Percentiles rank a stretch among this genome's conserved stretches.
These are phyloP conservation scores for Microbotryomycetes sp. DNA, from an alignment of 1,284 basidiomycete genomes.

Conservation along the genomic window DNA sequence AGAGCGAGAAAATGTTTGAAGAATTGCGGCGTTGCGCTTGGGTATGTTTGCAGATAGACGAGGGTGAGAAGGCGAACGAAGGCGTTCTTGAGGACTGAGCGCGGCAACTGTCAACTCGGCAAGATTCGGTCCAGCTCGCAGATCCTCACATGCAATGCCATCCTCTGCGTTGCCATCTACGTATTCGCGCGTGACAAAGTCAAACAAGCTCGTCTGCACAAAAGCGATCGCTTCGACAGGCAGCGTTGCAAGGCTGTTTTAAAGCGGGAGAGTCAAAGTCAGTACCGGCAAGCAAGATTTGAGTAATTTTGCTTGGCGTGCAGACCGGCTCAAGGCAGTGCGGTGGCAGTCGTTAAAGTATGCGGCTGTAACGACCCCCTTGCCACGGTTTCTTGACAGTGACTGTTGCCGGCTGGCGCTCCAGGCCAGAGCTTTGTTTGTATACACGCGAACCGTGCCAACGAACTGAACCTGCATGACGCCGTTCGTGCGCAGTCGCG, in stretches of 20 bases:
- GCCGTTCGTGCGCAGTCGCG: too few species aligned
- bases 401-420: too few species aligned
- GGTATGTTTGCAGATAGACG: constrained; percentile 85
- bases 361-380: too few species aligned
- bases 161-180: constrained; percentile 66
- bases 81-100: constrained; percentile 82
- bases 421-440: too few species aligned
- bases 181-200: constrained; percentile 73
- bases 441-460: too few species aligned
- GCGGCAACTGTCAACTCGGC: background rate
- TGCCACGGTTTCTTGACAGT: too few species aligned
- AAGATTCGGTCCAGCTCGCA: background rate
- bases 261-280: background rate
- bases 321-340: too few species aligned
- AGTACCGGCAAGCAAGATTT: constrained; percentile 5
- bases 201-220: constrained; percentile 59
- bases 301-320: too few species aligned
- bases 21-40: constrained; percentile 71
- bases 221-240: constrained; percentile 59
- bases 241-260: constrained; percentile 57
- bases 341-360: too few species aligned
- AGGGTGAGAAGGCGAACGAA: constrained; percentile 94
- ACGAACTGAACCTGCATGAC: too few species aligned
- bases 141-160: constrained; percentile 59
- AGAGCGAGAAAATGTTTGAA: constrained; percentile 69